Percentiles rank a stretch among this genome's conserved stretches.
Evolutionary conservation across 192 early-diverging fungal species (phyloP).

Genomic region (Geranomyces variabilis): DNA sequence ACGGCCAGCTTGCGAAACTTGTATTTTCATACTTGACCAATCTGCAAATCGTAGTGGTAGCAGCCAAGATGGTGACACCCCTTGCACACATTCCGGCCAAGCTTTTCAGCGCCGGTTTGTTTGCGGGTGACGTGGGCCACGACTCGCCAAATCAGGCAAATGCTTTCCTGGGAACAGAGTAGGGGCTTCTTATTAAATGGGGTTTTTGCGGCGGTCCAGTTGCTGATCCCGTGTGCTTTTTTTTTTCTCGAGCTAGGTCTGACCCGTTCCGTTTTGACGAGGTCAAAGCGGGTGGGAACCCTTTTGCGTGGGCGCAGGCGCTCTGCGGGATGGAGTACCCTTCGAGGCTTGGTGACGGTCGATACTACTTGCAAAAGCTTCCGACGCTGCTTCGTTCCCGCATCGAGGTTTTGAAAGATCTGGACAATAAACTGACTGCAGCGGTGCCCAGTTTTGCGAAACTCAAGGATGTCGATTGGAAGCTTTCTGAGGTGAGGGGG

Average conservation of each 20-base stretch:
- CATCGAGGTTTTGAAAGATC: neutral
- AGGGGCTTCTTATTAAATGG: no score
- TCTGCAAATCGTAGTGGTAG: slow-evolving; percentile 37
- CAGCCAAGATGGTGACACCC: slow-evolving; percentile 8
- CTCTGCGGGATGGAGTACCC: slow-evolving; percentile 33
- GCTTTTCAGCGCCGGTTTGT: slow-evolving; percentile 7
- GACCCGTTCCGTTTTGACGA: slow-evolving; percentile 28
- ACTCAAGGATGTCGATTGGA: neutral
- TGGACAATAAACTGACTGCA: neutral
- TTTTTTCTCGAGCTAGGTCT: neutral
- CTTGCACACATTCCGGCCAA: slow-evolving; percentile 14
- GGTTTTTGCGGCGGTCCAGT: no score
- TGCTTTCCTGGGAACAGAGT: slow-evolving; percentile 3
- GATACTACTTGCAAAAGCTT: neutral
- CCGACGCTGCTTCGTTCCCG: neutral
- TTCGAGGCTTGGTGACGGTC: neutral
- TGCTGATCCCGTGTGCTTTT: neutral
- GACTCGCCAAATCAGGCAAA: slow-evolving; percentile 34
- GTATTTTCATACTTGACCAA: slow-evolving; percentile 28
- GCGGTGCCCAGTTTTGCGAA: neutral
- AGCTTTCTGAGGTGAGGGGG: neutral
- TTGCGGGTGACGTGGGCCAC: slow-evolving; percentile 18
- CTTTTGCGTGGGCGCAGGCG: slow-evolving; percentile 39
- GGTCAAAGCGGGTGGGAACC: slow-evolving; percentile 23
- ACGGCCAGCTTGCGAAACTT: neutral